Evolutionary conservation across 805 yeast genomes (phyloP), one percentile per base, ranked within the genome.

Genomic region (Lachancea kluyveri): DNA sequence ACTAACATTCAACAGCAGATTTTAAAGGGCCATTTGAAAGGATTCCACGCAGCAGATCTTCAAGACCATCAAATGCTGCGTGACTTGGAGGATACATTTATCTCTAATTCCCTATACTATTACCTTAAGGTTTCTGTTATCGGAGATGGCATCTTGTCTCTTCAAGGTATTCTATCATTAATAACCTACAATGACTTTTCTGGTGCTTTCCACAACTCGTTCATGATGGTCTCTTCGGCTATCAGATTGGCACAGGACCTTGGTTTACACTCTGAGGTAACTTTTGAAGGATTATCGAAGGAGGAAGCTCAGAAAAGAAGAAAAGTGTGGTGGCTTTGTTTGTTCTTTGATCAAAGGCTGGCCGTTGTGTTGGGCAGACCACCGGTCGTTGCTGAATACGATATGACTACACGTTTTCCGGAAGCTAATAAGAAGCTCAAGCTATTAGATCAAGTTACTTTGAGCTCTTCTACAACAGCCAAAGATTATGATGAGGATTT

Each of bases 161-260:
- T 40, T 6, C 44, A 40, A 18, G 41, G 41, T 2, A 36, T 40
- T 19, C 15, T 37, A 6, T 7, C 36, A 5, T 30, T 40, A 4
- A 17, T 38, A 7, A 26, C 29, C 3, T 40, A 29, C 30, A 19
- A 35, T 1, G 35, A 34, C 9, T 16, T 35, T 5, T 21, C 35
- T 1, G 44, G 44, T 1, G 24, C 37, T 12, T 26, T 35, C 8
- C 32, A 37, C 4, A 34, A 39, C 4, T 25, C 31, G 3, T 35
- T 34, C 5, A 24, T 40, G 24, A 37, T 40, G 33, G 38, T 37
- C 14, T 33, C 44, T 6, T 20, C 37, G n/a, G 41, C 41, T 11
- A 27, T 37, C n/a, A 35, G 44, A 25, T 31, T 40, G n/a, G 40
- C 40, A 9, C 44, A 40, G 24, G 37, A 40, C 23, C 18, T 37